Conservation (phyloP, 2,329 filamentous ascomycete species). For the Monilinia fructicola region DNA sequence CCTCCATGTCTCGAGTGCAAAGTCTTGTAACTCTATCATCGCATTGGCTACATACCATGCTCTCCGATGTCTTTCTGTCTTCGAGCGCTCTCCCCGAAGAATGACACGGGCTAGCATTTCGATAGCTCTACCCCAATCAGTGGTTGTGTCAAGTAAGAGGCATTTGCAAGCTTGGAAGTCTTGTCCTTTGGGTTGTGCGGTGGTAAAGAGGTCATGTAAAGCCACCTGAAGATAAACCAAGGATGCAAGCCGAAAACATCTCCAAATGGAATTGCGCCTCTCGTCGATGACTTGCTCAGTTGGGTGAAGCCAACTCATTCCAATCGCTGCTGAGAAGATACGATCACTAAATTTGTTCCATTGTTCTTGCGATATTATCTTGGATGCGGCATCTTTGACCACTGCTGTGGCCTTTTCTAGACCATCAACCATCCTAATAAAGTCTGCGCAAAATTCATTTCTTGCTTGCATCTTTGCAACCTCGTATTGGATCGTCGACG, state of each 20-base stretch:
- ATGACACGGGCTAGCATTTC: conserved; percentile 8
- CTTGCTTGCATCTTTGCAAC: not conserved
- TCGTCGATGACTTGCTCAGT: not conserved
- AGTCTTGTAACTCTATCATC: not conserved
- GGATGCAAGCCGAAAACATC: not conserved
- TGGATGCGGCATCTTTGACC: conserved; percentile 6
- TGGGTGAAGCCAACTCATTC: not conserved
- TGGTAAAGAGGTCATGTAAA: not conserved
- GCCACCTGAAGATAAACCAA: not conserved
- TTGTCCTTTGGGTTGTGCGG: not conserved
- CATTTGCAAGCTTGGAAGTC: not conserved
- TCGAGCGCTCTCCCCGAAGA: not conserved
- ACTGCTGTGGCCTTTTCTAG: conserved; percentile 8
- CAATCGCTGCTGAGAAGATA: not conserved
- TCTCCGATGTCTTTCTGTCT: not conserved
- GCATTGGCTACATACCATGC: conserved; percentile 10
- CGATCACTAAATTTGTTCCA: not conserved
- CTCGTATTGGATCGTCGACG: not conserved
- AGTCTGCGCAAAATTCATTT: conserved; percentile 8
- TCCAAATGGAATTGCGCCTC: not conserved
- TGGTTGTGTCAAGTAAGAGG: not conserved
- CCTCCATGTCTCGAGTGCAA: not conserved
- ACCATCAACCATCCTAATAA: conserved; percentile 15
- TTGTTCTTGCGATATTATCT: not conserved
- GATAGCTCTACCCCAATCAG: conserved; percentile 5